Base-by-base conservation (phyloP, 2,329 filamentous ascomycete species). In the Tolypocladium tundrense region DNA sequence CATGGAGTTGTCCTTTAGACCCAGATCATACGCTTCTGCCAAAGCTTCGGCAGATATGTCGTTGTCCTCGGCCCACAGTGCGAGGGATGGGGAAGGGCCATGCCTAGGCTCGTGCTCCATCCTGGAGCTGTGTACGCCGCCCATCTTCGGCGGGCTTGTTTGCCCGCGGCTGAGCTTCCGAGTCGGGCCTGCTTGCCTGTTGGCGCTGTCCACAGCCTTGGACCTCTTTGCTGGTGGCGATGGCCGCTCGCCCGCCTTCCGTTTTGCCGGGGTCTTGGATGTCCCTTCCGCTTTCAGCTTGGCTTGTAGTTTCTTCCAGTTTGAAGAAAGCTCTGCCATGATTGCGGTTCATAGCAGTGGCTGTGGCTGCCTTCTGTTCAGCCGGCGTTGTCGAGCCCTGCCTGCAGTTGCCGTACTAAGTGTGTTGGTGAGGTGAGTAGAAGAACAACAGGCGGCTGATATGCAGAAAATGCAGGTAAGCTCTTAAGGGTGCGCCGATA, bases 281-380 rank as follows among this genome's bases (percentile, higher is more conserved):
- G 71, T 60, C 35, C 75, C 70, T 59, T 79, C 76, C 45, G 76
- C 69, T 66, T 81, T 78, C 64, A 84, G 73, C 65, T 80, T 80
- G 63, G 82, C 81, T 73, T 91, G 88, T 57, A 92, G 79, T 73
- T 82, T 87, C 73, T 90, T 91, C 88, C 88, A 92, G 69, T 92
- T 92, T 57, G 82, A 84, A 14, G 84, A 87, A 40, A 87, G 72
- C 65, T 75, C 75, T 42, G 71, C 70, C 72, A 75, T 75, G 39
- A 14, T 60, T 52, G 37, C 52, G 54, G 40, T 65, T 42, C 45
- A 8, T 14, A 21, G 24, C 33, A 14, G 35, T 39, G 51, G 11
- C 52, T n/a, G n/a, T 39, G 51, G 35, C 52, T 41, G 37, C 37
- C 52, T 54, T 54, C 16, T 19, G 8, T 13, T 11, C 35, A 37